Evolutionary conservation across 768 basidiomycete species (phyloP).

Genomic region (Amanita jacksonii): DNA sequence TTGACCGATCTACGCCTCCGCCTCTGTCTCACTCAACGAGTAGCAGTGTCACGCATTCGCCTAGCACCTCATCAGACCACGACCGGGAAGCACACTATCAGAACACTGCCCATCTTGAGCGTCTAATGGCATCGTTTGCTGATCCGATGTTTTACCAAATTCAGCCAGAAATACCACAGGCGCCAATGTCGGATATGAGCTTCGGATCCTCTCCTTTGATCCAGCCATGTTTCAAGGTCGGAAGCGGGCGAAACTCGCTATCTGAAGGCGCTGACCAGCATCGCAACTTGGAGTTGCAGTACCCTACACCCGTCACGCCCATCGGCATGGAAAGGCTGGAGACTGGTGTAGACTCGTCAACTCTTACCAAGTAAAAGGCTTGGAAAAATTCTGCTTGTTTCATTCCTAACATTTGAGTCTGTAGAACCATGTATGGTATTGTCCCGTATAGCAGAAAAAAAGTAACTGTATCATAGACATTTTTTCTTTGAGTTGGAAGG

Average conservation of each 20-base stretch:
- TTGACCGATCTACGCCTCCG: constrained; percentile 2
- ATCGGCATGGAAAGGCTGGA: constrained; percentile 4
- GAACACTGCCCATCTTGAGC: neutral
- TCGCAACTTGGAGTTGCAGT: neutral
- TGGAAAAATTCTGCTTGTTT: too few relatives aligned
- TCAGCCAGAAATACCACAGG: neutral
- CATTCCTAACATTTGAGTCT: too few relatives aligned
- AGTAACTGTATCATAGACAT: too few relatives aligned
- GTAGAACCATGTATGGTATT: too few relatives aligned
- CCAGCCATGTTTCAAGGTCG: neutral
- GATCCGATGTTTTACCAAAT: constrained; percentile 1
- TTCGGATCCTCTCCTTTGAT: neutral
- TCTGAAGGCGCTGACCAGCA: neutral
- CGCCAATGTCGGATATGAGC: neutral
- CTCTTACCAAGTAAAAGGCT: neutral
- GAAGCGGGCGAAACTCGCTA: neutral
- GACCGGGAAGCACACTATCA: constrained; percentile 3
- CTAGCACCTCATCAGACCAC: constrained; percentile 4
- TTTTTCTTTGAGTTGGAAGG: constrained; percentile 1
- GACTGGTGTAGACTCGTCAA: neutral
- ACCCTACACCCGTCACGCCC: constrained; percentile 4
- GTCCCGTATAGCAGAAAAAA: too few relatives aligned
- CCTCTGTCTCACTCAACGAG: neutral
- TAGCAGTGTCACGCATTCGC: constrained; percentile 5
- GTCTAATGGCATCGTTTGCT: constrained; percentile 2